Percentiles rank a stretch among this genome's conserved stretches.
These are phyloP conservation scores for Gynostemma pentaphyllum DNA, from an alignment of 306 rosid species.

Conservation along the genomic window DNA sequence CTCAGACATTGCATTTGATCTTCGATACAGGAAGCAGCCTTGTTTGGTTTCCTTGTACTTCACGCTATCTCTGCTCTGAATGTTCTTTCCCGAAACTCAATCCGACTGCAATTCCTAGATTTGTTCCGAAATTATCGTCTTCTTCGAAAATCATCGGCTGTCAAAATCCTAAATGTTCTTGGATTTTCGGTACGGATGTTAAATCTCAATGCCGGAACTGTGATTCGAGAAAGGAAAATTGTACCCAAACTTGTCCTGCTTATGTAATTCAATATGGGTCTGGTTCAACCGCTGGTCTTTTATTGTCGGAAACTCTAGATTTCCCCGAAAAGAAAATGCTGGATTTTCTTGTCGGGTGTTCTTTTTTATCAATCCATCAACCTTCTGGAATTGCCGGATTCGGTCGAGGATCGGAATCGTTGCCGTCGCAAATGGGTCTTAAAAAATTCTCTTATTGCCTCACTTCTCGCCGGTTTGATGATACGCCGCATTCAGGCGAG, in stretches of 20 bases:
- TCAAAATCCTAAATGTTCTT: conserved; percentile 53
- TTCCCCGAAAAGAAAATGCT: conserved; percentile 28
- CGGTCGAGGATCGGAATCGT: conserved; percentile 64
- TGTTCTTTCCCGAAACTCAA: conserved; percentile 56
- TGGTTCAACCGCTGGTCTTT: conserved; percentile 55
- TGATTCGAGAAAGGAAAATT: conserved; percentile 19
- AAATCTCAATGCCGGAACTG: conserved; percentile 40
- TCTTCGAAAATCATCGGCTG: conserved; percentile 56
- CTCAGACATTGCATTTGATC: conserved; percentile 43
- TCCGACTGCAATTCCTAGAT: conserved; percentile 31
- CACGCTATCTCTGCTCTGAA: conserved; percentile 52
- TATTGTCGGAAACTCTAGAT: conserved; percentile 48
- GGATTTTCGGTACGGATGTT: conserved; percentile 33
- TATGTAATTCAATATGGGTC: conserved; percentile 57
- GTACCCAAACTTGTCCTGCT: conserved; percentile 44
- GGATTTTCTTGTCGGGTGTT: conserved; percentile 63
- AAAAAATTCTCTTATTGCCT: conserved; percentile 69
- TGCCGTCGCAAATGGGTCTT: conserved; percentile 67
- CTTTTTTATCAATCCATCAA: conserved; percentile 50
- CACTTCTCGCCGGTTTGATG: conserved; percentile 58
- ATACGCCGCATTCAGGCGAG: conserved; percentile 40
- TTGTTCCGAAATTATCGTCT: conserved; percentile 55
- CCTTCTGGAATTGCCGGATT: conserved; percentile 91
- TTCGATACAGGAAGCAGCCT: conserved; percentile 88
- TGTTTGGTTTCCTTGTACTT: conserved; percentile 82